These are phyloP conservation scores for Fusarium palustre DNA, from an alignment of 2,329 filamentous ascomycete genomes.

Conservation along the genomic window DNA sequence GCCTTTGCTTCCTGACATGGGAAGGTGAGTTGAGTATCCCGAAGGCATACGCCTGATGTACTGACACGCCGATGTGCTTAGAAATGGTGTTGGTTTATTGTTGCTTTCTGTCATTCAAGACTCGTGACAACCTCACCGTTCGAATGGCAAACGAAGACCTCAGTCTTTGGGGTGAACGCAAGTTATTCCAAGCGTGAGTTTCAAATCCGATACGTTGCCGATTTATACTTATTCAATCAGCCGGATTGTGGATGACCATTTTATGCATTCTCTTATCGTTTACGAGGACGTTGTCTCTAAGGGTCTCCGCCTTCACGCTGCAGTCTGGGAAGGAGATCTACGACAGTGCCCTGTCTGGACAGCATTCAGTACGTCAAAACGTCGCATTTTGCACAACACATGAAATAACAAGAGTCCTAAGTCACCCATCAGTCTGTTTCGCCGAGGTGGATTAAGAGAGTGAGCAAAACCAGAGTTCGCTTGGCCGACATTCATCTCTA, in stretches of 20 bases:
- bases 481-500: conserved; percentile 68
- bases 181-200: conserved; percentile 68
- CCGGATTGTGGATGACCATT: conserved; percentile 67
- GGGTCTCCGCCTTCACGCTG: conserved; percentile 66
- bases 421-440: conserved; percentile 65
- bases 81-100: conserved; percentile 71
- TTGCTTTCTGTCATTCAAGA: conserved; percentile 68
- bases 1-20: conserved; percentile 68
- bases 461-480: conserved; percentile 60
- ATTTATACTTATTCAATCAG: conserved; percentile 51
- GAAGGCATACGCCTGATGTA: too few species aligned
- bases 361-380: conserved; percentile 64
- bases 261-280: conserved; percentile 65
- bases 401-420: conserved; percentile 43
- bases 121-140: conserved; percentile 59
- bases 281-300: conserved; percentile 62
- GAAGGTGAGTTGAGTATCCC: conserved; percentile 59
- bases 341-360: conserved; percentile 71
- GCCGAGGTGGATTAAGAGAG: conserved; percentile 63
- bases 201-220: not conserved
- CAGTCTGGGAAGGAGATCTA: conserved; percentile 66
- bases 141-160: conserved; percentile 61
- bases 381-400: not conserved
- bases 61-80: conserved; percentile 46
- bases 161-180: conserved; percentile 60